phyloP scores from a whole-genome alignment of 2,329 filamentous ascomycete genomes.

The Endoconidiophora laricicola region DNA sequence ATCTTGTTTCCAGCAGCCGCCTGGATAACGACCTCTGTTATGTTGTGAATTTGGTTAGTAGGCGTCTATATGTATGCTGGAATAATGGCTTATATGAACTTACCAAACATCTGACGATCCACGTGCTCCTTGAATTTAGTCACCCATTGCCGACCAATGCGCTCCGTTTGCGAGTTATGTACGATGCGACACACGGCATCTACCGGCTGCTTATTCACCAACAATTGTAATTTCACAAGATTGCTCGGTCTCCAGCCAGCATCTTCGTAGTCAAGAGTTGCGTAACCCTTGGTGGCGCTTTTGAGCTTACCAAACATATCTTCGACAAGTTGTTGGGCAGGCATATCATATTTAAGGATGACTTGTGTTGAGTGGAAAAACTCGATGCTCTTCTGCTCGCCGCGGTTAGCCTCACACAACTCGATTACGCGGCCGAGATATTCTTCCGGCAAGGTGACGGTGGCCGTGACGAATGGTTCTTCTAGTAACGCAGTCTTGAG shows the following conservation, averaged over 20 bases:
- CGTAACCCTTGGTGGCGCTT: constrained; percentile 84
- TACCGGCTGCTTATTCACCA: constrained; percentile 86
- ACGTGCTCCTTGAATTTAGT: constrained; percentile 95
- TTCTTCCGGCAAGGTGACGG: constrained; percentile 81
- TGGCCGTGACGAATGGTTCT: constrained; percentile 53
- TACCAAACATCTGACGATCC: constrained; percentile 77
- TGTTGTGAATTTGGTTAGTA: constrained; percentile 1
- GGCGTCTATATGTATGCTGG: not conserved
- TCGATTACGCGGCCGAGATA: constrained; percentile 92
- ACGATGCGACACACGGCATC: constrained; percentile 89
- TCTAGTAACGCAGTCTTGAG: constrained; percentile 28
- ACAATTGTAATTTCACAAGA: constrained; percentile 75
- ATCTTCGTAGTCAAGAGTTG: constrained; percentile 92
- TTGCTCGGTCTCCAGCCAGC: constrained; percentile 67
- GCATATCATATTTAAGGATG: constrained; percentile 82
- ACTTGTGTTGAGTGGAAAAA: constrained; percentile 90
- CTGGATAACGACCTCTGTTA: constrained; percentile 73
- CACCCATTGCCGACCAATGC: constrained; percentile 76
- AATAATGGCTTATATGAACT: constrained; percentile 13
- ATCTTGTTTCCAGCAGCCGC: constrained; percentile 69
- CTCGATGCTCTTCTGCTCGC: constrained; percentile 70
- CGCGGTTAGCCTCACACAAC: constrained; percentile 77
- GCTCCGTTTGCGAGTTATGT: constrained; percentile 63
- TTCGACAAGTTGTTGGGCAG: constrained; percentile 78
- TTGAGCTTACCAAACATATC: constrained; percentile 97